Base-by-base conservation (phyloP, 164 flowering plant genomes). In the Santalum album region DNA sequence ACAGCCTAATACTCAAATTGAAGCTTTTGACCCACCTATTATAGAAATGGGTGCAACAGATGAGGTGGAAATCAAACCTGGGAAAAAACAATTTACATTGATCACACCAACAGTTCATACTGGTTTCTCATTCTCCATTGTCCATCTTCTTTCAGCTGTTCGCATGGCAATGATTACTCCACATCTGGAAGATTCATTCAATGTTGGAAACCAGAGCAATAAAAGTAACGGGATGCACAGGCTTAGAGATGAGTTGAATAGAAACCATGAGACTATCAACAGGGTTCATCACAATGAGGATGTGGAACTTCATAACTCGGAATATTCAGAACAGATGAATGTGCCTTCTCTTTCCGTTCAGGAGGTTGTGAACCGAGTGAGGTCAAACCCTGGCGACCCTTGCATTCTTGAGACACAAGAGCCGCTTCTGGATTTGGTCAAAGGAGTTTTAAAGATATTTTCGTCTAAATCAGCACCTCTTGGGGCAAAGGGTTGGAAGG, bases 121-220 rank as follows among this genome's bases (percentile, higher is more conserved):
- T 53, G 95, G 81, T 49, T 87, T 94, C 60, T 84, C 95, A 60
- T 90, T 94, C 75, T 94, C 99, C 21, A 69, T 94, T 60, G 68
- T 94, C 32, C 97, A 94, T 77, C 90, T 94, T 74, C 91, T 94
- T 56, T 79, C 99, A 38, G 95, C 99, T 25, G 90, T 90, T 62
- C 89, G 95, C 15, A 54, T 78, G 72, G 94, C 99, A 51, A 73
- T 90, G 91, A 65, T 77, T 49, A 81, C 83, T 56, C 77, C 76
- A 15, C 75, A 69, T 63, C 59, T 78, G 6, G 91, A 86, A 57
- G 94, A 82, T 71, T 35, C 67, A 29, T 56, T 67, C 39, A 80
- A 63, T 45, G 56, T 72, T 49, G 70, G 70, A n/a, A n/a, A n/a
- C n/a, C n/a, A n/a, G n/a, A n/a, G n/a, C n/a, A n/a, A n/a, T n/a